Evolutionary conservation across 2,329 filamentous ascomycete genomes (phyloP), one percentile per base, ranked within the genome.

Genomic region (Chrysoporthe austroafricana): DNA sequence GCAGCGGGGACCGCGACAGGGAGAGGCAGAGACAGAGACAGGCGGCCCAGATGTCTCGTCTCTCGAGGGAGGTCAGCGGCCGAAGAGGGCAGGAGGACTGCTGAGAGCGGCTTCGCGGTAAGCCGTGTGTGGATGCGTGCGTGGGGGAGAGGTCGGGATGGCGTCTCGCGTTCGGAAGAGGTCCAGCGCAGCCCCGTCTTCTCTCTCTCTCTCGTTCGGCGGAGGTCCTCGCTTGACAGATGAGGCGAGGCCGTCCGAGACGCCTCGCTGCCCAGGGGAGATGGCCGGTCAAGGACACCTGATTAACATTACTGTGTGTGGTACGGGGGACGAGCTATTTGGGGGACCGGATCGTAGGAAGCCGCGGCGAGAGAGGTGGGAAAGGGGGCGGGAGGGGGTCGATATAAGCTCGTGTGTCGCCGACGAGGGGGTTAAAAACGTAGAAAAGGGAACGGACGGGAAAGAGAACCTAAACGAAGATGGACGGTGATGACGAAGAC

Each of bases 291-390:
- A 67, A 60, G 67, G 68, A 59, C 68, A 64, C 52, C 39, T 54
- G 52, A 69, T 69, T 69, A 69, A 64, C 62, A 69, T 69, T 69
- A 69, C 59, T 44, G 59, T 48, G 9, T 44, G 59, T 48, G 9
- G 43, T 61, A 48, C 66, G 66, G 26, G 26, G 26, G 26, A 26
- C 26, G 54, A 62, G 68, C 58, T 66, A 65, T 36, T 64, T 26
- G 26, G 26, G 2, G 18, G 50, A 46, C 8, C 57, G 13, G 57
- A 9, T 18, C 16, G 16, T 32, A 44, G n/a, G 39, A 3, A 32
- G n/a, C 50, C 18, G 14, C 42, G 62, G 43, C n/a, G 32, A 57
- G 11, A 56, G 26, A 21, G 13, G 43, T 42, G 43, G 16, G n/a
- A 26, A 43, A 26, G 50, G n/a, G 26, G 46, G 46, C 46, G 46